These are phyloP conservation scores for Penicillium freii DNA, from an alignment of 2,329 filamentous ascomycete genomes.

Conservation along the genomic window DNA sequence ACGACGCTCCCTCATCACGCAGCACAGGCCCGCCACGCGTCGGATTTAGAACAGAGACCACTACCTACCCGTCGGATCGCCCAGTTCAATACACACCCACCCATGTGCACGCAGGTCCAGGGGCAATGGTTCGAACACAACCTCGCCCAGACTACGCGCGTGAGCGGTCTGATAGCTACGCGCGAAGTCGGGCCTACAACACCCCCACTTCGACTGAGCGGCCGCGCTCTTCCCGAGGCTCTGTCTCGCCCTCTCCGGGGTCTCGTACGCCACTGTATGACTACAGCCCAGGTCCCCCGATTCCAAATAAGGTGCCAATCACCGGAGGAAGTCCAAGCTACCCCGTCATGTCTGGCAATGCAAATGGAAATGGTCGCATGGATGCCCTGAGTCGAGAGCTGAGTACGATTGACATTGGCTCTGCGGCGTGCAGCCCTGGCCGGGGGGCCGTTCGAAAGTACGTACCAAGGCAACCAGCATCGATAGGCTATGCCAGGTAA, in stretches of 20 bases:
- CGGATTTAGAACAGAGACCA: constrained; percentile 18
- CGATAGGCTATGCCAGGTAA: constrained; percentile 33
- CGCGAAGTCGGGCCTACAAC: constrained; percentile 22
- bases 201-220: constrained; percentile 26
- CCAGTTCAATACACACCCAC: constrained; percentile 17
- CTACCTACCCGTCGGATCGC: constrained; percentile 15
- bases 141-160: constrained; percentile 21
- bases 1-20: constrained; percentile 15
- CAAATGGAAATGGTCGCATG: constrained; percentile 27
- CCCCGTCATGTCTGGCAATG: constrained; percentile 30
- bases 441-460: constrained; percentile 33
- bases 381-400: constrained; percentile 59
- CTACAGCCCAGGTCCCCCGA: constrained; percentile 36
- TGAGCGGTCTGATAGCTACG: constrained; percentile 19
- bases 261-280: constrained; percentile 35
- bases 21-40: constrained; percentile 26
- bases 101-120: constrained; percentile 16
- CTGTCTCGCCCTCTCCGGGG: constrained; percentile 31
- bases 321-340: constrained; percentile 31
- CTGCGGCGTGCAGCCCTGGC: constrained; percentile 31
- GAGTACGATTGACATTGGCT: constrained; percentile 51
- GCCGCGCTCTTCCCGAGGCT: constrained; percentile 28
- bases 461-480: constrained; percentile 26
- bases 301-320: constrained; percentile 46
- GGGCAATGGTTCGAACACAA: constrained; percentile 21